Evolutionary conservation across 805 yeast species (phyloP), one percentile per base, ranked within the genome.

Genomic region (Candida ulmi): DNA sequence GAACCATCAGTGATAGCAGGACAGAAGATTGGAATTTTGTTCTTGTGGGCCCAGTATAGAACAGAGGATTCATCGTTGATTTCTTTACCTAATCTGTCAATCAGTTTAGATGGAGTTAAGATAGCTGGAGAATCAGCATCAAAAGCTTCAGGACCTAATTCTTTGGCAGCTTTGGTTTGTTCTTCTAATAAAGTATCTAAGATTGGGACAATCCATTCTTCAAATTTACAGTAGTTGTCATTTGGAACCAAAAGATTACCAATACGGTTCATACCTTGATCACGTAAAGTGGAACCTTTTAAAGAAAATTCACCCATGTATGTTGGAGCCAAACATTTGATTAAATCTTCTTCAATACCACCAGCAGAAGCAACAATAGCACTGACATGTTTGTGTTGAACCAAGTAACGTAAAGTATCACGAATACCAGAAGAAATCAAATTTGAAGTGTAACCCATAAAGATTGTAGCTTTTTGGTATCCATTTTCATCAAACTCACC

Each of bases 1-100:
- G 96, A 88, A 17, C 99, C 99, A 66, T 93, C 99, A 5, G 99
- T 93, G 42, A 93, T 69, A 3, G 98, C 93, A 17, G 99, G 99
- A 63, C 98, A 93, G 66, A 93, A 93, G 30, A 93, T 78, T 15
- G 99, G 99, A 45, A 93, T 93, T 55, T 88, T 66, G 69, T 93
- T 93, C 66, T 93, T 91, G 69, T 93, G 95, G 25, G 97, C 96
- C 98, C 99, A 95, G 66, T 91, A 93, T 33, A 91, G 72, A 4
- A 93, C 98, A 5, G 96, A 86, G 33, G 83, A 71, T 63, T 93
- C 98, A 62, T 93, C 91, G 59, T 93, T 76, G 61, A 93, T 91
- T 64, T 93, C 99, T 58, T 88, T 83, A 47, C 99, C 99, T 26
- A 93, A 68, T 48, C 99, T 78, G 60, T 88, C 95, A 54, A 91